Percentiles rank a stretch among this genome's conserved stretches.
Conservation (phyloP, 352 stramenopile species). For the Plasmopara halstedii region DNA sequence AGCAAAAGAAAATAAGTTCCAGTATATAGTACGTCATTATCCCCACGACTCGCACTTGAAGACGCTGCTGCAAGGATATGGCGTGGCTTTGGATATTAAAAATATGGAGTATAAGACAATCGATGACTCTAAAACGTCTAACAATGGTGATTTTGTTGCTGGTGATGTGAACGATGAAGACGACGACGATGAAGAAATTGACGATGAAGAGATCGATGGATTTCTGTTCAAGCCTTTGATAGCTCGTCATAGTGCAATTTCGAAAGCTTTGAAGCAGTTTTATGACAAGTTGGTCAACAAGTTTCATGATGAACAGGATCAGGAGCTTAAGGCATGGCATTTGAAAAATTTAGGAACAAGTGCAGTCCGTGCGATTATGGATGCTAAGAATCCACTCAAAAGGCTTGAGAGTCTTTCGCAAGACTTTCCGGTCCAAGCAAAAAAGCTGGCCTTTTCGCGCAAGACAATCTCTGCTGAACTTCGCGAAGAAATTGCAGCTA, state of each 20-base stretch:
- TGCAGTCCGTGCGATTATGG: conserved; percentile 60
- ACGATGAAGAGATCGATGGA: conserved; percentile 60
- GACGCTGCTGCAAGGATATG: conserved; percentile 88
- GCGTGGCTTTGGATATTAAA: conserved; percentile 92
- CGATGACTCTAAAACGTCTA: conserved; percentile 79
- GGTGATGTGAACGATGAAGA: conserved; percentile 26
- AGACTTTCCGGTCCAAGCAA: conserved; percentile 85
- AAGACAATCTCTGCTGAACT: conserved; percentile 48
- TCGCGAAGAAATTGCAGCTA: conserved; percentile 32
- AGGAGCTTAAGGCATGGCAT: conserved; percentile 78
- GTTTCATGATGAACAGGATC: conserved; percentile 24
- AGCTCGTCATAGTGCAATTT: conserved; percentile 33
- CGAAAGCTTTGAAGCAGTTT: conserved; percentile 44
- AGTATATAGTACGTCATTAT: conserved; percentile 83
- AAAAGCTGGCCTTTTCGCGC: conserved; percentile 59
- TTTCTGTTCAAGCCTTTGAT: conserved; percentile 55
- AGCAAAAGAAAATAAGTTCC: conserved; percentile 45
- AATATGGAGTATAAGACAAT: conserved; percentile 97
- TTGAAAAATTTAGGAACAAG: conserved; percentile 85
- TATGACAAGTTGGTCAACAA: conserved; percentile 45
- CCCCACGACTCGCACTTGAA: conserved; percentile 52
- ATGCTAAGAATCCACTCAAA: conserved; percentile 67
- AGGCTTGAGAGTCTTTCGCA: conserved; percentile 75
- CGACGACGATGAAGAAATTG: conserved; percentile 26
- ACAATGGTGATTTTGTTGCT: conserved; percentile 26